These are phyloP conservation scores for Penicillium dipodomyicola DNA, from an alignment of 495 filamentous ascomycete genomes.

Conservation along the genomic window DNA sequence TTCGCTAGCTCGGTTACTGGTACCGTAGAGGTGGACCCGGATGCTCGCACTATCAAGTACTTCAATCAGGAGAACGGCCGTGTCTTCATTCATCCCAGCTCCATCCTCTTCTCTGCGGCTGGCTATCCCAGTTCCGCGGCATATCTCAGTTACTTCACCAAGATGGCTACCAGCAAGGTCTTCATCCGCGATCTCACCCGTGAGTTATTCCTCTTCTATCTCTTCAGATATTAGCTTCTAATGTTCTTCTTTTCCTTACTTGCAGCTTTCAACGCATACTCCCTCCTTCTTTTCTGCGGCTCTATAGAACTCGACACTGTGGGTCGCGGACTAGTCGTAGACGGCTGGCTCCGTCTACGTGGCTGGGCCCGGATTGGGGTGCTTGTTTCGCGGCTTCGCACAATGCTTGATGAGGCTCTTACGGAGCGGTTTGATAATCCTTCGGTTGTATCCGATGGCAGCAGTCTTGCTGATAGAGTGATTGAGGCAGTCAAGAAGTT, in stretches of 20 bases:
- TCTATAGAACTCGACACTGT: slow-evolving; percentile 80
- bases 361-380: slow-evolving; percentile 97
- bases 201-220: slow-evolving; percentile 41
- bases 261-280: slow-evolving; percentile 84
- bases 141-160: slow-evolving; percentile 83
- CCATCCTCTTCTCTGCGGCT: slow-evolving; percentile 79
- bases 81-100: slow-evolving; percentile 89
- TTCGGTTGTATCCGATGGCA: slow-evolving; percentile 30
- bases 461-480: slow-evolving; percentile 56
- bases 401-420: slow-evolving; percentile 82
- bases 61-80: slow-evolving; percentile 82
- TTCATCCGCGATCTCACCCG: slow-evolving; percentile 88
- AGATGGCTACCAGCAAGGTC: slow-evolving; percentile 85
- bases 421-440: slow-evolving; percentile 77
- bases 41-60: slow-evolving; percentile 87
- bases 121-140: slow-evolving; percentile 62
- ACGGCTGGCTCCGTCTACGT: slow-evolving; percentile 85
- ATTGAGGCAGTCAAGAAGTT: slow-evolving; percentile 73
- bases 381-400: slow-evolving; percentile 75
- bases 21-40: slow-evolving; percentile 87
- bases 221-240: slow-evolving; percentile 3
- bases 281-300: slow-evolving; percentile 86
- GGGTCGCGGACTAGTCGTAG: slow-evolving; percentile 84
- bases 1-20: slow-evolving; percentile 81
- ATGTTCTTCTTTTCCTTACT: slow-evolving; percentile 11